A percentile compares a stretch with the other conserved stretches of the same genome.
phyloP scores from a whole-genome alignment of 306 rosid species.

The Cicer cuneatum region DNA sequence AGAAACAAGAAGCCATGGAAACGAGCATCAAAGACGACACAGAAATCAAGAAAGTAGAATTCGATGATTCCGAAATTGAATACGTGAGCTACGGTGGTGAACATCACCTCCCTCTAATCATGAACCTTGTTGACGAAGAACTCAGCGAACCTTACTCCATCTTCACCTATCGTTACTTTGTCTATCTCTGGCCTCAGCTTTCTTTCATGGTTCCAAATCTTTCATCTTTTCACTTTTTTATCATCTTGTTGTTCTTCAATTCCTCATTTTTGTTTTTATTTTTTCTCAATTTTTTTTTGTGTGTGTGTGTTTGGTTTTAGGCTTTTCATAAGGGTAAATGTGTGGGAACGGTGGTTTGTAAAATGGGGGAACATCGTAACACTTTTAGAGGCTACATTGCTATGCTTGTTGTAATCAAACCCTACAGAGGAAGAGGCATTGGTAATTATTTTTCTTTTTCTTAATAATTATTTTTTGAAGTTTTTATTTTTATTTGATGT shows the following conservation, averaged over 20 bases:
- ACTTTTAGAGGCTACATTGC: constrained; percentile 94
- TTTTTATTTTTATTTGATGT: background rate
- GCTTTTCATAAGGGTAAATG: constrained; percentile 89
- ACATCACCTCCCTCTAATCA: constrained; percentile 83
- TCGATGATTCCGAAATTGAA: constrained; percentile 66
- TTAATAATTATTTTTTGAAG: background rate
- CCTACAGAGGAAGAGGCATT: constrained; percentile 91
- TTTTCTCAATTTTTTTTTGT: background rate
- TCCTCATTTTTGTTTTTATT: background rate
- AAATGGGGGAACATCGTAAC: constrained; percentile 94
- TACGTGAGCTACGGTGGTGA: constrained; percentile 88
- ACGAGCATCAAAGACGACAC: constrained; percentile 40
- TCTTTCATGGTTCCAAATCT: constrained; percentile 68
- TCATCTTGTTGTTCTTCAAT: background rate
- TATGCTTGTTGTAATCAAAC: constrained; percentile 89
- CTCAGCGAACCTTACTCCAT: constrained; percentile 99
- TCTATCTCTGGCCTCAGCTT: constrained; percentile 95
- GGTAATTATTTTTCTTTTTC: constrained; percentile 49
- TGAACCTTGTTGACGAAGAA: constrained; percentile 88
- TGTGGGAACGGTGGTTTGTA: constrained; percentile 96
- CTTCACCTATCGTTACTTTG: constrained; percentile 96
- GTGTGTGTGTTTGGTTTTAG: constrained; percentile 42
- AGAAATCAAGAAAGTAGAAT: constrained; percentile 51
- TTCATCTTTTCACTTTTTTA: constrained; percentile 5
- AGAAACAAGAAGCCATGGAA: constrained; percentile 40